A percentile compares a stretch with the other conserved stretches of the same genome.
phyloP scores from a whole-genome alignment of 2,329 filamentous ascomycete species.

The Arthroderma uncinatum region DNA sequence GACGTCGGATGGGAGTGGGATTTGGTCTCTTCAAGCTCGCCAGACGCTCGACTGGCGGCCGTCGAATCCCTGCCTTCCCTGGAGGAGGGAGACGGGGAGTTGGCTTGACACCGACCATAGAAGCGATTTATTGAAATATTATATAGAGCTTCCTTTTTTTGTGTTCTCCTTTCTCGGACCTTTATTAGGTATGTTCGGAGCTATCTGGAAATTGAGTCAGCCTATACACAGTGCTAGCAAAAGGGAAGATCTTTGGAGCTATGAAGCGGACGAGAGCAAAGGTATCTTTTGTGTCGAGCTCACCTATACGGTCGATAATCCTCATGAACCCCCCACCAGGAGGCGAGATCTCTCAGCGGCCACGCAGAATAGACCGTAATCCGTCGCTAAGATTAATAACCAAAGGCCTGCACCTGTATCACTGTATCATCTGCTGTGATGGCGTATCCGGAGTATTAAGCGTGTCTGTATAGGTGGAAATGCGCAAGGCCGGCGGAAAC shows the following conservation, averaged over 20 bases:
- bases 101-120: slow-evolving; percentile 13
- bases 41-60: slow-evolving; percentile 27
- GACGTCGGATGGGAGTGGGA: slow-evolving; percentile 30
- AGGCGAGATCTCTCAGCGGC: neutral
- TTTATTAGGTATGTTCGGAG: neutral
- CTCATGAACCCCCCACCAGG: neutral
- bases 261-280: neutral
- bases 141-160: neutral
- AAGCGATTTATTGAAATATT: neutral
- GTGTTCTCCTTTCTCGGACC: neutral
- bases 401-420: neutral
- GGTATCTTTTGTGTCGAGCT: neutral
- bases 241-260: neutral
- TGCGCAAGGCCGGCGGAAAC: slow-evolving; percentile 11
- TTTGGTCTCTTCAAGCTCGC: slow-evolving; percentile 31
- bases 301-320: neutral
- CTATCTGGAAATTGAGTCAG: neutral
- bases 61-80: slow-evolving; percentile 25
- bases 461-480: neutral
- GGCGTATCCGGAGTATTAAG: too few species aligned
- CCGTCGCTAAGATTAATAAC: neutral
- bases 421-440: neutral
- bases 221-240: neutral
- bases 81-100: slow-evolving; percentile 15
- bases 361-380: neutral